A percentile compares a stretch with the other conserved stretches of the same genome.
Conservation (phyloP, 78 protist species). For the Cavenderia fasciculata region DNA sequence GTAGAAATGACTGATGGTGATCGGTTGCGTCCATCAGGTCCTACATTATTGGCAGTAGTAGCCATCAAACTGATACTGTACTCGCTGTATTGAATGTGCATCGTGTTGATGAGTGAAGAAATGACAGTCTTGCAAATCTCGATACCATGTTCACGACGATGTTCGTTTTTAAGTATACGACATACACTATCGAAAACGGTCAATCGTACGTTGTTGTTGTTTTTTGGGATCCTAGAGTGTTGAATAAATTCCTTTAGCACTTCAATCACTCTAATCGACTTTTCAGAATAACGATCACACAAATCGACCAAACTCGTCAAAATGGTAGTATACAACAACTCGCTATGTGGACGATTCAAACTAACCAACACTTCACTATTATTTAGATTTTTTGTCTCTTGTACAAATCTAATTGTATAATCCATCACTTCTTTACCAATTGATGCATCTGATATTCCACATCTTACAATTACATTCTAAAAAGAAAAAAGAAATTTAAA, state of each 20-base stretch:
- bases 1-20: background rate
- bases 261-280: slow-evolving; percentile 6
- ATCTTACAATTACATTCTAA: slow-evolving; percentile 58
- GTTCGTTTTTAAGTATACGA: slow-evolving; percentile 31
- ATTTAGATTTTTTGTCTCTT: slow-evolving; percentile 9
- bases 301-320: slow-evolving; percentile 20
- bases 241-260: slow-evolving; percentile 27
- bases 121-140: slow-evolving; percentile 20
- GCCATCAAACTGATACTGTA: background rate
- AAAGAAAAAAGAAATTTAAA: background rate
- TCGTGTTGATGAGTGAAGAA: slow-evolving; percentile 9
- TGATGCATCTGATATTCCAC: slow-evolving; percentile 31
- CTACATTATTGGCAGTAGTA: background rate
- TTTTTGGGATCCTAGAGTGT: background rate
- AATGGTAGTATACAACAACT: slow-evolving; percentile 27
- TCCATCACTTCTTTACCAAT: slow-evolving; percentile 59
- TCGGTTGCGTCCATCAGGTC: no score
- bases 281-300: slow-evolving; percentile 49
- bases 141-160: slow-evolving; percentile 33
- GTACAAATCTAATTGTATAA: slow-evolving; percentile 15
- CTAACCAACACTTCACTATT: background rate
- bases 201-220: background rate
- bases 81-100: slow-evolving; percentile 12
- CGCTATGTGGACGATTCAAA: slow-evolving; percentile 15
- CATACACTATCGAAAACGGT: slow-evolving; percentile 18